Conservation (phyloP, 106 monocot species). For the Acorus gramineus region DNA sequence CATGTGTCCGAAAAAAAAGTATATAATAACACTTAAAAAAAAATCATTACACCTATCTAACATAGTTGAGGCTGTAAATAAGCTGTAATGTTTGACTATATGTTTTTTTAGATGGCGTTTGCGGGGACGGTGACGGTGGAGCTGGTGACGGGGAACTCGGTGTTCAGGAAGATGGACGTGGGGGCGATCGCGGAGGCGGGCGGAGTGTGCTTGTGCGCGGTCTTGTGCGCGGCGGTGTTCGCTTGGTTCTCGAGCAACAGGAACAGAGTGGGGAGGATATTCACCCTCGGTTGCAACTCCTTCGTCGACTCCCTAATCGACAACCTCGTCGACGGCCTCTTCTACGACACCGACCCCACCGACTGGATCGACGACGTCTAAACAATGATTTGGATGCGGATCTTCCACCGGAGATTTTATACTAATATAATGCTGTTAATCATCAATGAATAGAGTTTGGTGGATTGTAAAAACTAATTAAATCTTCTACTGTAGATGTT, state of each 20-base stretch:
- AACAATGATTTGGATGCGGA: no score
- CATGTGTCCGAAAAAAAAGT: no score
- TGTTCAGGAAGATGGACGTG: constrained; percentile 85
- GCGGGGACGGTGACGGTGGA: constrained; percentile 55
- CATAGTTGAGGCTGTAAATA: no score
- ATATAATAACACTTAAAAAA: no score
- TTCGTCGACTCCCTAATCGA: constrained; percentile 90
- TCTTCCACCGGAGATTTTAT: no score
- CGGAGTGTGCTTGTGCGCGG: constrained; percentile 50
- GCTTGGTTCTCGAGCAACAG: constrained; percentile 65
- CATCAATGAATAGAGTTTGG: no score
- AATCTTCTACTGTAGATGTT: no score
- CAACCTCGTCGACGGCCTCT: constrained; percentile 77
- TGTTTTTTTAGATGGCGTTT: constrained; percentile 51
- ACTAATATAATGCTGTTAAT: no score
- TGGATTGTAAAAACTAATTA: no score
- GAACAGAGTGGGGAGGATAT: constrained; percentile 45
- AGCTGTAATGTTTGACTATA: not conserved
- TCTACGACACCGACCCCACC: constrained; percentile 49
- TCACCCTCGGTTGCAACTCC: constrained; percentile 65
- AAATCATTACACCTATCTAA: no score
- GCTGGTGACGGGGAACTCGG: constrained; percentile 62
- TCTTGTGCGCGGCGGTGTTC: constrained; percentile 51
- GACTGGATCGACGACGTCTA: constrained; percentile 23
- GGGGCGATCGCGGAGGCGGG: constrained; percentile 63